Evolutionary conservation across 2,329 filamentous ascomycete species (phyloP).

Genomic region (Graphiopsis chlorocephala): DNA sequence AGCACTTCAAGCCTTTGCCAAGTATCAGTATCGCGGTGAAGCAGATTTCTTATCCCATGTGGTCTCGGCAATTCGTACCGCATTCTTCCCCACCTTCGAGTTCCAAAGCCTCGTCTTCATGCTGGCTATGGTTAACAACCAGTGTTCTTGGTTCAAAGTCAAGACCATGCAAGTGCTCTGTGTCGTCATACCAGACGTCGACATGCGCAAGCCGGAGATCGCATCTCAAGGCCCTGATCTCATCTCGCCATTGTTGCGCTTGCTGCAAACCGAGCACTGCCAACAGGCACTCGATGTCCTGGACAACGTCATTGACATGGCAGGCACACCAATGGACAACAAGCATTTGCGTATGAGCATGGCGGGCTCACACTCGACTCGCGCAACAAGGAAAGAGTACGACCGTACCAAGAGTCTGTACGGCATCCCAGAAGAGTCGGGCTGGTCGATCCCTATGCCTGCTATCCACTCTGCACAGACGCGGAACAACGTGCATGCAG

Average conservation of each 20-base stretch:
- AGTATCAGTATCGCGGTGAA: constrained; percentile 62
- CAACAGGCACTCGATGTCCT: constrained; percentile 88
- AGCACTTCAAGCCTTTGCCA: constrained; percentile 68
- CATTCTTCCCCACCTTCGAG: constrained; percentile 79
- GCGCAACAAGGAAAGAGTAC: constrained; percentile 86
- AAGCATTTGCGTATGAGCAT: constrained; percentile 98
- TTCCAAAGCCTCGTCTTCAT: constrained; percentile 84
- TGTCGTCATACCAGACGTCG: constrained; percentile 79
- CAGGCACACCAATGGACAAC: constrained; percentile 80
- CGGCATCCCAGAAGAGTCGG: constrained; percentile 91
- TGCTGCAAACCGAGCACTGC: constrained; percentile 90
- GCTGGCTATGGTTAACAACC: constrained; percentile 87
- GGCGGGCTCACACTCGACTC: constrained; percentile 77
- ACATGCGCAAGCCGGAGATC: constrained; percentile 89
- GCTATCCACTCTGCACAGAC: constrained; percentile 85
- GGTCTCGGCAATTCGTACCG: constrained; percentile 69
- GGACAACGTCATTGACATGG: constrained; percentile 93
- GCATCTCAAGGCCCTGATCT: constrained; percentile 89
- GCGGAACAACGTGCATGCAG: constrained; percentile 87
- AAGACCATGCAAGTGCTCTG: constrained; percentile 90
- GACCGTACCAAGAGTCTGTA: constrained; percentile 92
- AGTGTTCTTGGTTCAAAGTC: constrained; percentile 81
- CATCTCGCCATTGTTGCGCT: constrained; percentile 83
- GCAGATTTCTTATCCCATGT: constrained; percentile 75
- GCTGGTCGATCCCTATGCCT: constrained; percentile 93